phyloP scores from a whole-genome alignment of 441 rosid species.

The Jatropha multifida region DNA sequence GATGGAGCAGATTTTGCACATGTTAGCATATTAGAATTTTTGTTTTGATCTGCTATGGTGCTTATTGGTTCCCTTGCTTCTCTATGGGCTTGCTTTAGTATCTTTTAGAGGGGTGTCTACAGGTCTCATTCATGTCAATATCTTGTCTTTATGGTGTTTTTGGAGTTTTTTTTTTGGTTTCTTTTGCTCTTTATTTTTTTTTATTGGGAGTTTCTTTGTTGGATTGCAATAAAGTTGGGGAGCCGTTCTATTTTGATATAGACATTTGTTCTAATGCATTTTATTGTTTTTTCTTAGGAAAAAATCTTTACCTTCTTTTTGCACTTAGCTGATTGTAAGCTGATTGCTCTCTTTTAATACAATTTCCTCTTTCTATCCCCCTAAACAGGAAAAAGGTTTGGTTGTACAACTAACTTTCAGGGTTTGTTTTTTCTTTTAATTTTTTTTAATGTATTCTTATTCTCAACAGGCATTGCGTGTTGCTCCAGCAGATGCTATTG shows the following conservation, averaged over 20 bases:
- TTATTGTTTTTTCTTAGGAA: neutral
- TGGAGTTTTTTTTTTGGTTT: neutral
- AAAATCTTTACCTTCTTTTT: neutral
- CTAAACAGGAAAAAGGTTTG: neutral
- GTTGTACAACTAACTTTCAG: neutral
- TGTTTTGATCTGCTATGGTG: neutral
- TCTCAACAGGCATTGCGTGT: constrained; percentile 62
- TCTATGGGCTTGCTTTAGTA: neutral
- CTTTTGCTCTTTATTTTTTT: no score
- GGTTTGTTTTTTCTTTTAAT: no score
- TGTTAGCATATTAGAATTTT: neutral
- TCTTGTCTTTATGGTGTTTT: neutral
- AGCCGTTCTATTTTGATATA: neutral
- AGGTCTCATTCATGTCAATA: neutral
- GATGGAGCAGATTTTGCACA: neutral
- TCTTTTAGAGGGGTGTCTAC: neutral
- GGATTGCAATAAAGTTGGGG: neutral
- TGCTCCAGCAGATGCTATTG: constrained; percentile 59
- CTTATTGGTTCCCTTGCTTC: neutral
- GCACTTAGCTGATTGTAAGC: neutral
- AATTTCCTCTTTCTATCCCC: neutral
- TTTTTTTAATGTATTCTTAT: neutral
- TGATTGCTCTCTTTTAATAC: neutral
- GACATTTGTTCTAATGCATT: neutral
- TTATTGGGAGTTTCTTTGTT: neutral